A percentile compares a stretch with the other conserved stretches of the same genome.
phyloP scores from a whole-genome alignment of 192 early-diverging fungal species.

The Umbelopsis isabellina region DNA sequence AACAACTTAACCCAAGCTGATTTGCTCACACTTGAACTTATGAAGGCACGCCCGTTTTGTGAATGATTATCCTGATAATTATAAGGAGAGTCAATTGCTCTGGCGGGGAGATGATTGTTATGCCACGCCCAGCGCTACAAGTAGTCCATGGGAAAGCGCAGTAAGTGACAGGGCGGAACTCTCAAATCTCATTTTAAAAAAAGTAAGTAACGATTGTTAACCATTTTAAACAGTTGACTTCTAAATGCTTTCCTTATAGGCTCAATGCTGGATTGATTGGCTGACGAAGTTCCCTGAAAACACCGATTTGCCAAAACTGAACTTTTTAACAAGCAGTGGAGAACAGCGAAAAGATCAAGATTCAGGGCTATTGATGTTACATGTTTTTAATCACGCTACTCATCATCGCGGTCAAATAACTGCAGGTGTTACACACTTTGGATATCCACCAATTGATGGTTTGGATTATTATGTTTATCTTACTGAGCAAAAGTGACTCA shows the following conservation, averaged over 20 bases:
- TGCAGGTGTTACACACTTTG: constrained; percentile 16
- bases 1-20: neutral
- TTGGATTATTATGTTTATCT: constrained; percentile 14
- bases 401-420: constrained; percentile 23
- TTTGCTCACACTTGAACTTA: neutral
- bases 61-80: neutral
- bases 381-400: constrained; percentile 23
- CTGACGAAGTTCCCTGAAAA: neutral
- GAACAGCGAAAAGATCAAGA: neutral
- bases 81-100: neutral
- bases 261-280: constrained; percentile 8
- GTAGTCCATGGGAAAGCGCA: neutral
- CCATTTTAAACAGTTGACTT: neutral
- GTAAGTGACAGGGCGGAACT: neutral
- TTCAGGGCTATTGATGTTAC: neutral
- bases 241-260: neutral
- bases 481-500: constrained; percentile 8
- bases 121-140: neutral
- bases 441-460: constrained; percentile 15
- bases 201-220: neutral
- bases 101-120: neutral
- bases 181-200: neutral
- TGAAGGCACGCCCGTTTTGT: neutral
- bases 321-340: neutral
- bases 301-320: neutral